Percentiles rank a stretch among this genome's conserved stretches.
Evolutionary conservation across 2,329 filamentous ascomycete genomes (phyloP).

Genomic region (Hymenoscyphus repandus): DNA sequence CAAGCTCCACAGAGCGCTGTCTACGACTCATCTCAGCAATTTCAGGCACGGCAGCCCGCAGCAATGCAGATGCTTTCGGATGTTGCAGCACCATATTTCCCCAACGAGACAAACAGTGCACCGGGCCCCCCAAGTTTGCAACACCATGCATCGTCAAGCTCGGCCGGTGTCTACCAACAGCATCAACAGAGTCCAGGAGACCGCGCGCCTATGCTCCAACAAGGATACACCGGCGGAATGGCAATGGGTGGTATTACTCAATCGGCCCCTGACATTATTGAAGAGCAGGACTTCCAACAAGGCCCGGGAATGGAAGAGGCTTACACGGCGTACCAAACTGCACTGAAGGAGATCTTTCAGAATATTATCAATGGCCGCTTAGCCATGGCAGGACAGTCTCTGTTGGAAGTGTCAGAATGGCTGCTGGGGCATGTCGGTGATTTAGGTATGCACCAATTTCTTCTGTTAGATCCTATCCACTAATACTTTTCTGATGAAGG

Average conservation of each 20-base stretch:
- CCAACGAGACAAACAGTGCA: slow-evolving; percentile 57
- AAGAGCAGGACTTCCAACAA: slow-evolving; percentile 53
- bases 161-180: slow-evolving; percentile 53
- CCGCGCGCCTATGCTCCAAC: slow-evolving; percentile 50
- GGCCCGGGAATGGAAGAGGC: slow-evolving; percentile 55
- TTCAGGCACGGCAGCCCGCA: slow-evolving; percentile 70
- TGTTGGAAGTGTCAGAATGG: slow-evolving; percentile 62
- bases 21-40: slow-evolving; percentile 71
- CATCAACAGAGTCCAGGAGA: slow-evolving; percentile 49
- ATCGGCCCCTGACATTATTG: slow-evolving; percentile 40
- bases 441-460: slow-evolving; percentile 50
- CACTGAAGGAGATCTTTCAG: slow-evolving; percentile 58
- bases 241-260: slow-evolving; percentile 44
- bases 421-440: slow-evolving; percentile 59
- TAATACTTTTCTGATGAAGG: slow-evolving; percentile 50
- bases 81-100: slow-evolving; percentile 70
- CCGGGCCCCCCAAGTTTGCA: slow-evolving; percentile 52
- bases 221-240: slow-evolving; percentile 45
- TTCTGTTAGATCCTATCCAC: slow-evolving; percentile 26
- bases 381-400: slow-evolving; percentile 50
- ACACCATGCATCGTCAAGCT: slow-evolving; percentile 44
- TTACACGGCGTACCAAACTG: slow-evolving; percentile 60
- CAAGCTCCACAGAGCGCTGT: slow-evolving; percentile 55
- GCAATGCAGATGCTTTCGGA: slow-evolving; percentile 73
- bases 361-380: slow-evolving; percentile 55